phyloP scores from a whole-genome alignment of 108 stramenopile genomes.

The Asterionellopsis glacialis region DNA sequence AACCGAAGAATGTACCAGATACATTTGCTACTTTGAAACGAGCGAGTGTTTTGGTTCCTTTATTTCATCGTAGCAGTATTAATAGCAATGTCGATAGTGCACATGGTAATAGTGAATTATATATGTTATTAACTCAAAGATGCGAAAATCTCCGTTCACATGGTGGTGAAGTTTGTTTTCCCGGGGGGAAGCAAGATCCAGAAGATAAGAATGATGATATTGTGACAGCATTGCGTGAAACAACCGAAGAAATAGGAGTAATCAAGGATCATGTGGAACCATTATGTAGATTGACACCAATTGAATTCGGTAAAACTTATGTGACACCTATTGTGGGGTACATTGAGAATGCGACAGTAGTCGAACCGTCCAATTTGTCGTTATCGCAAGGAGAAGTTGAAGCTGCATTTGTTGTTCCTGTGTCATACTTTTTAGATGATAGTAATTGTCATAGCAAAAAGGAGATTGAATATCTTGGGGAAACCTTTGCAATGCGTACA shows the following conservation, averaged over 20 bases:
- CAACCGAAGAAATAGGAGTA: slow-evolving; percentile 69
- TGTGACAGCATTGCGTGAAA: slow-evolving; percentile 57
- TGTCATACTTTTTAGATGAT: slow-evolving; percentile 31
- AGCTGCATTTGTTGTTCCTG: slow-evolving; percentile 57
- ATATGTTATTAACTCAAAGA: slow-evolving; percentile 62
- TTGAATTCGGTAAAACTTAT: slow-evolving; percentile 45
- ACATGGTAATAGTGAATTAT: neutral
- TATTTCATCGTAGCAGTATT: slow-evolving; percentile 19
- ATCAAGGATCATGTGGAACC: slow-evolving; percentile 18
- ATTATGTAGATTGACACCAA: slow-evolving; percentile 33
- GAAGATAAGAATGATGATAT: slow-evolving; percentile 51
- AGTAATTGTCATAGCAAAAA: slow-evolving; percentile 6
- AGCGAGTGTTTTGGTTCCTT: slow-evolving; percentile 33
- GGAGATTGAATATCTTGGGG: slow-evolving; percentile 17
- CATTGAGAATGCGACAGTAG: neutral
- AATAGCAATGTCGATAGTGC: neutral
- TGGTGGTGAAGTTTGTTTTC: slow-evolving; percentile 71
- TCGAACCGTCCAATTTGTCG: slow-evolving; percentile 17
- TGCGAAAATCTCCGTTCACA: slow-evolving; percentile 40
- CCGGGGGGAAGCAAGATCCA: slow-evolving; percentile 62
- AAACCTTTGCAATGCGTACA: slow-evolving; percentile 45
- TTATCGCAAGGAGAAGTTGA: slow-evolving; percentile 42
- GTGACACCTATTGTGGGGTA: slow-evolving; percentile 63
- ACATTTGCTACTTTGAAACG: slow-evolving; percentile 5
- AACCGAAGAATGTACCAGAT: too few species aligned